Percentiles rank a stretch among this genome's conserved stretches.
These are phyloP conservation scores for Blepharisma stoltei DNA, from an alignment of 73 alveolate species.

Conservation along the genomic window DNA sequence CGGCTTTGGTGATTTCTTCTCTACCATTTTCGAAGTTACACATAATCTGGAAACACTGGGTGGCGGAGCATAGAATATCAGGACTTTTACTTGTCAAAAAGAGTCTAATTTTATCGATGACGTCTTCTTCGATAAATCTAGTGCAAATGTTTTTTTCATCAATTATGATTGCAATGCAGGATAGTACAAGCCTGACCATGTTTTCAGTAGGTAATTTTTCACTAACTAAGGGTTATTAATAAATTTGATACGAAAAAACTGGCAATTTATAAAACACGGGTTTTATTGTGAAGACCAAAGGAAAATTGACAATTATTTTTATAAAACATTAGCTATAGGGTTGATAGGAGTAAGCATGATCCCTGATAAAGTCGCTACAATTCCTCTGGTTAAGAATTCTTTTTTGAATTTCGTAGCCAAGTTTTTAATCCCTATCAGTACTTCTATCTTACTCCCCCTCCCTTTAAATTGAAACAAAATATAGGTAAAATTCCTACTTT, in stretches of 20 bases:
- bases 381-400: neutral
- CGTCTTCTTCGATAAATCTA: neutral
- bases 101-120: neutral
- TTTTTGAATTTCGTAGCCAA: neutral
- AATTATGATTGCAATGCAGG: neutral
- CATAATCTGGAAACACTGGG: neutral
- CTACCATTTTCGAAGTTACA: conserved; percentile 23
- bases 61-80: neutral
- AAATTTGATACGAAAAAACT: too few species aligned
- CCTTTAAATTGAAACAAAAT: too few species aligned
- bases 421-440: conserved; percentile 6
- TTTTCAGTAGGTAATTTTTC: neutral
- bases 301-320: too few species aligned
- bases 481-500: too few species aligned
- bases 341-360: too few species aligned
- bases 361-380: neutral
- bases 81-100: neutral
- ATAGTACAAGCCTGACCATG: neutral
- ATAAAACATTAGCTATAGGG: too few species aligned
- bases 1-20: neutral
- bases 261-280: too few species aligned
- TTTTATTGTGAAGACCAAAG: too few species aligned
- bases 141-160: conserved; percentile 19
- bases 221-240: too few species aligned
- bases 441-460: too few species aligned